Evolutionary conservation across 148 eudicot genomes (phyloP), one percentile per base, ranked within the genome.

Genomic region (Linanthus parryae): DNA sequence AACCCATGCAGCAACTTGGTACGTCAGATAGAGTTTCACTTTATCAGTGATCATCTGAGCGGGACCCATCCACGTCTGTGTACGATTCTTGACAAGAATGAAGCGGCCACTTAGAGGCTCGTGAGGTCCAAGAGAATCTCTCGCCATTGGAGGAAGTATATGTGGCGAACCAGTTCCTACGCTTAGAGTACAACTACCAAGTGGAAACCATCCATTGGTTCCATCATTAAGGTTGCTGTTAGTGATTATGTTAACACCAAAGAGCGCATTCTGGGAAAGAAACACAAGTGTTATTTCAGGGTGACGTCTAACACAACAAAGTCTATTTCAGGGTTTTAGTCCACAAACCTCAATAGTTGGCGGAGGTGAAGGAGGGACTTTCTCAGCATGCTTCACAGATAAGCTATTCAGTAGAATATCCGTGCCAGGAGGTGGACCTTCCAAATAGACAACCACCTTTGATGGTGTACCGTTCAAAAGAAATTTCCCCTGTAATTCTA

Each of bases 51-150:
- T 84, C 43, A 77, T 75, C 76, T 92, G 98, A 59, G 96, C 96
- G 7, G 98, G 98, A 43, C 98, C 98, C 96, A 87, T 92, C 98
- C 98, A 92, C 26, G 64, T 75, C 64, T 92, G 94, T 17, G 96
- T 79, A 16, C 98, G 94, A 24, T 84, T 87, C 0, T 71, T 83
- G 40, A 71, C 88, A 54, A 69, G 74, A 44, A 92, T 84, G 76
- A 66, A 79, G 26, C 79, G 87, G 16, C 94, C 94, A 48, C 83
- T 81, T 52, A 81, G 58, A 26, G 82, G 87, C 47, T 75, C 69
- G 7, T 73, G 87, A 41, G 68, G 57, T 33, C 85, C 90, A 2
- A 84, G 82, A 8, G 87, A 74, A 36, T 65, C 90, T 53, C 60
- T 31, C 38, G 90, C 90, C 95, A 88, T 84, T 27, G 96, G 82